Conservation (phyloP, 116 monocot species). For the Dioscorea cayenensis region DNA sequence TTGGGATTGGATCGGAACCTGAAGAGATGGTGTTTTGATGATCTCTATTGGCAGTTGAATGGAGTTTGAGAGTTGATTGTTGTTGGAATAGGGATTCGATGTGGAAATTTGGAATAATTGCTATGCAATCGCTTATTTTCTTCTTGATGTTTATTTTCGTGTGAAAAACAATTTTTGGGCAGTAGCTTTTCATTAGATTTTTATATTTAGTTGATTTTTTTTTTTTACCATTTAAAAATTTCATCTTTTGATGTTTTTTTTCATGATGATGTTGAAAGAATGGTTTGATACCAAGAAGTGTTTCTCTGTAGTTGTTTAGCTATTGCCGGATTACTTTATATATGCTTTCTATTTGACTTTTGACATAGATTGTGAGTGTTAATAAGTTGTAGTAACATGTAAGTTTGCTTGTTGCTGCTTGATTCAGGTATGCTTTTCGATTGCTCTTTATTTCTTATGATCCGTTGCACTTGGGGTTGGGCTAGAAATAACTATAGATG, state of each 20-base stretch:
- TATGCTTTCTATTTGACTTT: background rate
- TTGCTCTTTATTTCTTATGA: slow-evolving; percentile 7
- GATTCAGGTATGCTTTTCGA: background rate
- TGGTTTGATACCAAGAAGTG: too few species aligned
- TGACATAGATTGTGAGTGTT: background rate
- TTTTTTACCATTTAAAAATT: too few species aligned
- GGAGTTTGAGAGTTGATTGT: background rate
- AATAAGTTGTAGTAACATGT: background rate
- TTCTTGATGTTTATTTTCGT: background rate
- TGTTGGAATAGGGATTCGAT: background rate
- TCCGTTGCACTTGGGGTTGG: slow-evolving; percentile 13
- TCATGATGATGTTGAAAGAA: too few species aligned
- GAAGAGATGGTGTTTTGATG: background rate
- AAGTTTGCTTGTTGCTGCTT: background rate
- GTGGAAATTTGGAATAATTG: background rate
- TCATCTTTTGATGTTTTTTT: too few species aligned
- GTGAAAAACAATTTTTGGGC: too few species aligned
- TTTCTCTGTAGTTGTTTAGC: too few species aligned
- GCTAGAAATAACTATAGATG: slow-evolving; percentile 17
- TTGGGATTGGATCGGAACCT: background rate
- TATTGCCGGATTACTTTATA: background rate
- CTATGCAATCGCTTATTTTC: background rate
- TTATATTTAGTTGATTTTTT: too few species aligned
- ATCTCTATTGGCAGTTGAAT: background rate
- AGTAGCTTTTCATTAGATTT: too few species aligned